Evolutionary conservation across 2,329 filamentous ascomycete species (phyloP), one percentile per base, ranked within the genome.

Genomic region (Trichoderma sp.): DNA sequence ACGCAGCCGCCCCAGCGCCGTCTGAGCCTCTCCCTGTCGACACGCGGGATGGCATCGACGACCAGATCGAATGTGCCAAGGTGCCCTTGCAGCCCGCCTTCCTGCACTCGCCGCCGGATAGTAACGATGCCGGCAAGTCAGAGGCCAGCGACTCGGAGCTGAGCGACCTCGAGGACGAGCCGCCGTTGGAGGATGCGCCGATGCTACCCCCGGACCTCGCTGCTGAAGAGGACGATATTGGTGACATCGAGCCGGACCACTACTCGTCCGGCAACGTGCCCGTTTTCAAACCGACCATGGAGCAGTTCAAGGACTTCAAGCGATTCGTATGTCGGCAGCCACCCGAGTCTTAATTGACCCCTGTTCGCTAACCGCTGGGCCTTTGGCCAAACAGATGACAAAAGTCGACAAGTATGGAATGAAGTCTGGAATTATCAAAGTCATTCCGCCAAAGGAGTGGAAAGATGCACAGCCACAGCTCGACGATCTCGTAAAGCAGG

Each of bases 381-480:
- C 43, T 61, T 61, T 63, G 47, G 43, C 56, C 19, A 60, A 55
- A 21, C 70, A 91, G 88, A 90, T 91, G 85, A 88, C 90, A 77
- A 94, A 93, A 80, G 89, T 99, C 71, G 93, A 99, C 79, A 88
- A 89, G 73, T 97, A 97, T 79, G 96, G 96, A 75, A 99, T 99
- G 96, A 93, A 93, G 81, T 96, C 94, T 27, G 96, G 96, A 43
- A 97, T 99, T 75, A 89, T 98, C 77, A 98, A 99, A 82, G 91
- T 99, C 70, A 91, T 98, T 65, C 94, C 96, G 33, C 96, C 96
- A 0, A 83, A 91, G 76, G 94, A 98, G 87, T 99, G 96, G 96
- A 96, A 88, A 80, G 88, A 94, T 72, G 85, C 89, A 31, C 89
- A 96, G 47, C 92, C 92, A 19, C 84, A 87, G 47, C 88, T 97